Evolutionary conservation across 495 filamentous ascomycete genomes (phyloP), one percentile per base, ranked within the genome.

Genomic region (Aspergillus coremiiformis): DNA sequence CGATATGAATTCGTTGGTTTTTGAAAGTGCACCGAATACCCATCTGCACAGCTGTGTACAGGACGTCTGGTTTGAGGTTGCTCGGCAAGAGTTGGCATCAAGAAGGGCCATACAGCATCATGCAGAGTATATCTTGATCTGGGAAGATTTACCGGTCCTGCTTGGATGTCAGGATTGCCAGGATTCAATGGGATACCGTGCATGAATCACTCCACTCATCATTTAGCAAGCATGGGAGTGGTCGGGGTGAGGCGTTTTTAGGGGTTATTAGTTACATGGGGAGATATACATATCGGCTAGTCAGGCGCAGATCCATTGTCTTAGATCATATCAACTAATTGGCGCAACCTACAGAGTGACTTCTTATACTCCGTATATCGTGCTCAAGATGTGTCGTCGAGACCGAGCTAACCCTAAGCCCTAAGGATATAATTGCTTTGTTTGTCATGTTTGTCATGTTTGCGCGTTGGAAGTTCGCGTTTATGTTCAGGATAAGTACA

Each of bases 61-160:
- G 11, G 71, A 75, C 46, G 61, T 75, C 32, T 75, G 72, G 72
- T 74, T 75, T 47, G 67, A 70, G 50, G 65, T 63, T 32, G 71
- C 65, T 1, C 56, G 44, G 17, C 48, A 58, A n/a, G 72, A 74
- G 46, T 26, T 75, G 35, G 57, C 24, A 1, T 51, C 47, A n/a
- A 61, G 71, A 46, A 49, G 54, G 12, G 66, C 63, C 4, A 51
- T 53, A 21, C 66, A 62, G 17, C 72, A 75, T 54, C 52, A 64
- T 39, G 49, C 61, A 44, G 69, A 73, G 53, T 49, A 47, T n/a
- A 60, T 68, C 19, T 62, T 60, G 59, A 47, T 60, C 37, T 67
- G 60, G 66, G 57, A 68, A 41, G 55, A 58, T 7, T 56, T 74
- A 37, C 71, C 71, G 2, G 58, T 74, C 39, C 39, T 72, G 21